Base-by-base conservation (phyloP, 2,329 filamentous ascomycete genomes). In the Cladosporium sp. region DNA sequence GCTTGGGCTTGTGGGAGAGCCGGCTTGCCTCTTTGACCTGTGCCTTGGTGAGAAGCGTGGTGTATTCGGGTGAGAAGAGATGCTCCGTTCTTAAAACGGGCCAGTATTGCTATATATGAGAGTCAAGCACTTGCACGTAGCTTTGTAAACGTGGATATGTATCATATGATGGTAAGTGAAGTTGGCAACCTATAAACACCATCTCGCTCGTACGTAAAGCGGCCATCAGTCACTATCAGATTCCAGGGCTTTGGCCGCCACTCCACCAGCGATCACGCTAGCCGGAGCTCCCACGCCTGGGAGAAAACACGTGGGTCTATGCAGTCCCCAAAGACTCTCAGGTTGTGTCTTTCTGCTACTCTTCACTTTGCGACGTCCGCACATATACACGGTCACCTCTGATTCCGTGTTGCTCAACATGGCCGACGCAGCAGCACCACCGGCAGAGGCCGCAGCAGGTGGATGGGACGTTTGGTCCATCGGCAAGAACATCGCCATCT, bases 401-500 rank as follows among this genome's bases (percentile, higher is more conserved):
- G 28, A 22, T 32, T 19, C 45, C 28, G 45, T 35, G 45, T 48
- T 15, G 20, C 25, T 36, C 52, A 37, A 8, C 15, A 55, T 55
- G 52, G 39, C 52, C 22, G 52, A 55, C 32, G 52, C 40, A 45
- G 52, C 40, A 54, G 25, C 47, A 35, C 15, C 50, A 44, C 40
- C 52, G 25, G 22, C 51, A 28, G 52, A 45, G 20, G 40, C 52
- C 40, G 52, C 7, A 25, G 52, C 28, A 36, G 50, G 50, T n/a
- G 35, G 35, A 5, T 55, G 52, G 52, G 52, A 55, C 34, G 40
- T 24, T 32, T 70, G 69, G 66, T 64, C 63, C 20, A 64, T 73
- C 42, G 69, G 81, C 58, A 83, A 86, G 70, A 81, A 79, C 61
- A 68, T 86, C 45, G 80, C 75, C 66, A 79, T 87, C 62, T 86